Evolutionary conservation across 257 asterid species (phyloP).

Genomic region (Misopates orontium): DNA sequence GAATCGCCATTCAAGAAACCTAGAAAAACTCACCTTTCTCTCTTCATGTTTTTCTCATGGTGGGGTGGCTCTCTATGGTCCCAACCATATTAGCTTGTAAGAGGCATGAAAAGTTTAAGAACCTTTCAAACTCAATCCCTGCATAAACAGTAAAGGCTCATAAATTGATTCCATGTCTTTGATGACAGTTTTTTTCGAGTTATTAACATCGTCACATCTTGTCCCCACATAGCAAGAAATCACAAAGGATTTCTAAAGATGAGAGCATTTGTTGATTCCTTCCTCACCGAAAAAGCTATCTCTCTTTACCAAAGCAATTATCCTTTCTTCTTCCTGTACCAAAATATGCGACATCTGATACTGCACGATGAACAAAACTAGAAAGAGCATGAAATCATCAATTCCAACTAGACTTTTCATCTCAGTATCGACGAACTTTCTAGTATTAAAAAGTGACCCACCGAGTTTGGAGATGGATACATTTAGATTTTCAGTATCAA

Average conservation of each 20-base stretch:
- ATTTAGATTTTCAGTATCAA: constrained; percentile 54
- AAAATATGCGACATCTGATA: constrained; percentile 47
- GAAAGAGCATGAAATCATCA: constrained; percentile 47
- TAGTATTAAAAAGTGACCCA: constrained; percentile 44
- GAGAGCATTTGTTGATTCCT: constrained; percentile 64
- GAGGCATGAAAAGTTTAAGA: too few species aligned
- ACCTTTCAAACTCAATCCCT: too few species aligned
- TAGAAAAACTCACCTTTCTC: too few species aligned
- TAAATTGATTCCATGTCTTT: too few species aligned
- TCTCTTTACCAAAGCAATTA: constrained; percentile 68
- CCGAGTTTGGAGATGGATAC: constrained; percentile 50
- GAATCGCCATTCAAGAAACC: too few species aligned
- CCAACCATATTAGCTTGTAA: too few species aligned
- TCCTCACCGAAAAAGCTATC: constrained; percentile 83
- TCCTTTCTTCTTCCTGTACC: constrained; percentile 59
- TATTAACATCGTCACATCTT: constrained; percentile 62
- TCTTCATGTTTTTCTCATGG: too few species aligned
- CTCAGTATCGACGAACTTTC: constrained; percentile 52
- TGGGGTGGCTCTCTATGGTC: too few species aligned
- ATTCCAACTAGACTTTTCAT: constrained; percentile 51
- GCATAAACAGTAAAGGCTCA: too few species aligned
- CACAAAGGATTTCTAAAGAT: constrained; percentile 70
- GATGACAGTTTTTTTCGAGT: constrained; percentile 35
- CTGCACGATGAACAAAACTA: constrained; percentile 51
- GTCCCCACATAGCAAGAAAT: constrained; percentile 73